Base-by-base conservation (phyloP, 2,329 filamentous ascomycete genomes). In the Arthroderma sp. region DNA sequence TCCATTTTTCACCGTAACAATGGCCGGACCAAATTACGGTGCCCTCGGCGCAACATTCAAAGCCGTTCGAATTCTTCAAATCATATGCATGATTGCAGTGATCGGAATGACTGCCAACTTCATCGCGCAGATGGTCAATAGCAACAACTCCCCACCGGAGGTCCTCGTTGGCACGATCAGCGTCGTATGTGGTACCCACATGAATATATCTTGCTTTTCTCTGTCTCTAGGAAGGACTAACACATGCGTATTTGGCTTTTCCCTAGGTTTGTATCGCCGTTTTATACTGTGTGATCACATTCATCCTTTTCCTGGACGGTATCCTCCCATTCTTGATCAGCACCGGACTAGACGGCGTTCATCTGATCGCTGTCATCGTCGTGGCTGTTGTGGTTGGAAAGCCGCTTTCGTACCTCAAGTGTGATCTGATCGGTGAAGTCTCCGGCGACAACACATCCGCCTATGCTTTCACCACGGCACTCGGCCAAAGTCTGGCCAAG, bases 91-190 rank as follows among this genome's bases (percentile, higher is more conserved):
- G 58, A 71, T 91, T 47, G 71, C 80, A 47, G 78, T 91, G 53
- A 82, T 94, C 52, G 86, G 86, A 38, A 77, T 94, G 61, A 79
- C 79, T 0, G 77, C 82, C 56, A 86, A 88, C 64, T 93, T 94
- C 64, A 80, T 94, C 56, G 73, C 79, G 27, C 74, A 84, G 54
- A 86, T 93, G 60, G 77, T 86, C 38, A 68, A 71, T 37, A 74
- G 71, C 22, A 73, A 80, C 50, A 74, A 80, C 45, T 71, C 75
- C 29, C 78, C 83, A 0, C 84, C 86, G 0, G 69, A 76, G 42
- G 78, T 87, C 39, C 71, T 95, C 22, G 75, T 94, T 29, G 86
- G 80, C 29, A 86, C 85, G 3, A 72, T 94, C 50, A 77, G 77
- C 49, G 77, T 94, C 53, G 87, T 94, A 75, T 58, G 84, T 75